A percentile compares a stretch with the other conserved stretches of the same genome.
Conservation (phyloP, 352 stramenopile genomes). For the Phytopythium ostracodes region DNA sequence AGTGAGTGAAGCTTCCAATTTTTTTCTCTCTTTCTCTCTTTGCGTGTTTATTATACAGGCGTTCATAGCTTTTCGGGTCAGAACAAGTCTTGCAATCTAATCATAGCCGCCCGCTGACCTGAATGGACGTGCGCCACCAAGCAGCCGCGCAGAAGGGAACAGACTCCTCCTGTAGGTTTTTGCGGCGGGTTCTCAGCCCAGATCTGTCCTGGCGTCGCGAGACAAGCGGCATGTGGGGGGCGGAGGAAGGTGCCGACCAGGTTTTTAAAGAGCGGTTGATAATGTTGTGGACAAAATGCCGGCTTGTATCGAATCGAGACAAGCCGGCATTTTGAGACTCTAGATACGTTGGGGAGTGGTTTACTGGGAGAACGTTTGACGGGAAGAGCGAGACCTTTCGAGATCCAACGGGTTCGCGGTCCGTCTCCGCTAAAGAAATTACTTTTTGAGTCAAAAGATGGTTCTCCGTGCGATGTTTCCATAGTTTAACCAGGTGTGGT, state of each 20-base stretch:
- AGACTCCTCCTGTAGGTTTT: no score
- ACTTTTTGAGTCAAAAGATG: background rate
- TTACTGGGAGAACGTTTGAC: background rate
- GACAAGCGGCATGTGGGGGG: background rate
- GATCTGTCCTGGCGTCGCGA: background rate
- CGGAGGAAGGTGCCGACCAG: background rate
- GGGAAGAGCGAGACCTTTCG: background rate
- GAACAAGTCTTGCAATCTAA: no score
- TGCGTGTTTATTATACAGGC: no score
- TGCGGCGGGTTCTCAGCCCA: background rate
- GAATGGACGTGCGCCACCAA: no score
- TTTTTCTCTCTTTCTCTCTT: no score
- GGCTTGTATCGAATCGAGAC: no score
- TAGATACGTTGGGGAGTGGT: background rate
- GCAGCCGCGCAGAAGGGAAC: no score
- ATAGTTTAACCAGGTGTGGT: background rate
- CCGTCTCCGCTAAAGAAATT: background rate
- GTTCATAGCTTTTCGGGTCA: no score
- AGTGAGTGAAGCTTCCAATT: no score
- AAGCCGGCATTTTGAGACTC: no score
- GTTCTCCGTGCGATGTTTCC: background rate
- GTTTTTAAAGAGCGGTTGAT: background rate
- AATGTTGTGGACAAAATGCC: no score
- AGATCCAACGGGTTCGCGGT: background rate
- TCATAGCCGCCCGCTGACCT: no score